Evolutionary conservation across 805 yeast genomes (phyloP), one percentile per base, ranked within the genome.

Genomic region (Starmerella vaccinii): DNA sequence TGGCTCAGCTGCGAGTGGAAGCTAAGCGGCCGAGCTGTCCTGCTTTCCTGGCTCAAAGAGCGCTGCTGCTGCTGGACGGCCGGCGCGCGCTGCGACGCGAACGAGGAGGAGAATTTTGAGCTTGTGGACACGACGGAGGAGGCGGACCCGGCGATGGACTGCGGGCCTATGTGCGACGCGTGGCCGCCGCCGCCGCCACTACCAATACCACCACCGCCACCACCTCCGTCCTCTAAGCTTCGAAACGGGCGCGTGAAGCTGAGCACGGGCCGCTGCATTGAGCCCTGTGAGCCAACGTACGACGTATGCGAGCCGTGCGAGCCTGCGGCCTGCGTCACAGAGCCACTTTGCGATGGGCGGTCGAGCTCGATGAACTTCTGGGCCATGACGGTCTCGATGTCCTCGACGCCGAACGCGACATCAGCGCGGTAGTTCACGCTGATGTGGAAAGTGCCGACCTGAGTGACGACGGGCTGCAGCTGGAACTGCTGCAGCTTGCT

Each of bases 341-440:
- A 13, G 29, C 30, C 21, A 19, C 57, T 32, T 22, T 43, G 30
- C 43, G 51, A 30, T 54, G 65, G 50, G 46, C 52, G 8, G 60
- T 78, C 84, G 58, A 76, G 63, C 42, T 68, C 68, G 26, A 73
- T 63, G 59, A 81, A 78, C 53, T 78, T 82, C 41, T 73, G 73
- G 5, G 84, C 76, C 23, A 82, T 64, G 5, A 80, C 65, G 51
- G 77, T 79, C 59, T 84, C 92, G 38, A 77, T 76, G 58, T 81
- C 87, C 54, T 74, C 77, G 10, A 87, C 68, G 35, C 74, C 68
- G 66, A 90, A 90, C 43, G 77, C 75, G 55, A 79, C 73, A 61
- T 87, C 82, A 35, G 71, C 74, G 50, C 98, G 74, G 61, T 84
- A 90, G 1, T 94, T 82, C 0, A 86, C 92, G 0, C 92, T 78